These are phyloP conservation scores for Coemansia asiatica DNA, from an alignment of 192 early-diverging fungal species.

Conservation along the genomic window DNA sequence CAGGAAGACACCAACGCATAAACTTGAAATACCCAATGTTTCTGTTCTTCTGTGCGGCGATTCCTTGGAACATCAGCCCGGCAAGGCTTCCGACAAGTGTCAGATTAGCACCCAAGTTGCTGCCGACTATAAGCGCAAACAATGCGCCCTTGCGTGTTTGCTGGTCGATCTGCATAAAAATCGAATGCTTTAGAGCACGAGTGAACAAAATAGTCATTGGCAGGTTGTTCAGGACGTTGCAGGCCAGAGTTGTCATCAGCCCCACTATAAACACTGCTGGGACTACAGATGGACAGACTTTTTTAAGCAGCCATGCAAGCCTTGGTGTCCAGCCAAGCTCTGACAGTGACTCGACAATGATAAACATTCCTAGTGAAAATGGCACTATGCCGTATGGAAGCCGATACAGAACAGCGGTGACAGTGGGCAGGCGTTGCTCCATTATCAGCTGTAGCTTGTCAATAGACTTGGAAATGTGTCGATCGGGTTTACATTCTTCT, in stretches of 20 bases:
- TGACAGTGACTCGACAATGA: slow-evolving; percentile 74
- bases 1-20: slow-evolving; percentile 33
- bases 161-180: slow-evolving; percentile 51
- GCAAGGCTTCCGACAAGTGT: slow-evolving; percentile 73
- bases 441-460: neutral
- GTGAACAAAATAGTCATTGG: slow-evolving; percentile 86
- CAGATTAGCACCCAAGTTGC: slow-evolving; percentile 82
- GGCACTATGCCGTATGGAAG: slow-evolving; percentile 78
- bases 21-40: slow-evolving; percentile 34
- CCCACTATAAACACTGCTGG: slow-evolving; percentile 65
- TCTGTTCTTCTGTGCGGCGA: slow-evolving; percentile 27
- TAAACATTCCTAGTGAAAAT: slow-evolving; percentile 85
- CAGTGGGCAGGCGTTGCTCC: slow-evolving; percentile 52
- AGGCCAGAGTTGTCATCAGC: slow-evolving; percentile 64
- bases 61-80: slow-evolving; percentile 59
- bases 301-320: slow-evolving; percentile 61
- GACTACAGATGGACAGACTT: slow-evolving; percentile 55
- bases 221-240: slow-evolving; percentile 79
- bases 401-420: slow-evolving; percentile 55
- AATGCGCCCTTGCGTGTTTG: slow-evolving; percentile 58
- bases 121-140: slow-evolving; percentile 73
- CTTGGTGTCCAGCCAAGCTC: slow-evolving; percentile 67
- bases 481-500: neutral
- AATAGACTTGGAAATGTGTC: neutral
- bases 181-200: slow-evolving; percentile 65